Evolutionary conservation across 257 asterid species (phyloP), one percentile per base, ranked within the genome.

Genomic region (Leptodermis oblonga): DNA sequence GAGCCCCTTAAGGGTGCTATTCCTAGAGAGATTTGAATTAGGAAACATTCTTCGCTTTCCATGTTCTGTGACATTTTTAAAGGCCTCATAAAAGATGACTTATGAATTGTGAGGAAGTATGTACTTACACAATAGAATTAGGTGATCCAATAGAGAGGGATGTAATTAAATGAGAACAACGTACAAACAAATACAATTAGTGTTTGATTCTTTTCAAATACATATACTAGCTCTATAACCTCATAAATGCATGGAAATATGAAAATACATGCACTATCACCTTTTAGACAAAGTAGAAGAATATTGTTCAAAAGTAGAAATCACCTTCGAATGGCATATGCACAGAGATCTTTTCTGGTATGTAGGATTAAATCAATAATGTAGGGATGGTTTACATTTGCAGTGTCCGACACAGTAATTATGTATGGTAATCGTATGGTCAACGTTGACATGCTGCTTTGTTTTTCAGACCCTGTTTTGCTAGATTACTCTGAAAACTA

Each of bases 71-170:
- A 84, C 73, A 61, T 49, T 84, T 82, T 86, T 86, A 60, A 86
- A 86, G 70, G 87, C 88, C 85, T 90, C 96, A 43, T 86, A 87
- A 67, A 87, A 90, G 36, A 89, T 87, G 69, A 90, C 95, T 92
- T 86, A 83, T 60, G 42, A 73, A 74, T 51, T 58, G 70, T 25
- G 28, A 69, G 46, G 53, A 17, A 62, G 17, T n/a, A 62, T 36
- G 30, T 7, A 66, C 20, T 68, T 11, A 61, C 31, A 25, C 62
- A 70, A 59, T 34, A 30, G 28, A 2, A 42, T 23, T 1, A 28
- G 28, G n/a, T 45, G 17, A 42, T 20, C 66, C 30, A 28, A 31
- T n/a, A 60, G 13, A 31, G 43, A 70, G 20, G 0, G 28, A 31
- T 12, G 65, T 1, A 2, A 23, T 13, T 45, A 15, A 39, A 17